Conservation (phyloP, 2,329 filamentous ascomycete species). For the Colletotrichum sp. region DNA sequence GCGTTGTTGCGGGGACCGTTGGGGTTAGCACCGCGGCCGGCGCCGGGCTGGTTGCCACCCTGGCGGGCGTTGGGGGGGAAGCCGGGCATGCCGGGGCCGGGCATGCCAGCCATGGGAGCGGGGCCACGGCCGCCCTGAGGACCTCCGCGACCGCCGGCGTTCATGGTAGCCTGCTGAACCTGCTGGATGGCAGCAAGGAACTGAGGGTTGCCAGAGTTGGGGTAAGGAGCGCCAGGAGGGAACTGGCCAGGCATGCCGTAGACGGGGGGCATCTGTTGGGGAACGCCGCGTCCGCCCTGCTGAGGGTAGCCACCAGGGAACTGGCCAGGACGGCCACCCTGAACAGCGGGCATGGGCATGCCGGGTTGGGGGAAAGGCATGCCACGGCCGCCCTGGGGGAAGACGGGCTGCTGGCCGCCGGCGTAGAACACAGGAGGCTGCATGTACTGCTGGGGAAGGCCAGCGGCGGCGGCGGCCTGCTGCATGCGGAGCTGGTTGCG, state of each 20-base stretch:
- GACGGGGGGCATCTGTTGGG: conserved; percentile 86
- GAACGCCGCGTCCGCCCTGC: conserved; percentile 86
- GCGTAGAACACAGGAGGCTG: conserved; percentile 92
- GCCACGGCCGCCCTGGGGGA: conserved; percentile 69
- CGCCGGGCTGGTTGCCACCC: conserved; percentile 48
- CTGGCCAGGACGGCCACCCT: conserved; percentile 83
- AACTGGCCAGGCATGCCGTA: conserved; percentile 83
- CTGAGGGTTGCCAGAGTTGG: conserved; percentile 78
- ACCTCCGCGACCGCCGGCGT: conserved; percentile 61
- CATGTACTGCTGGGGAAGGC: conserved; percentile 88
- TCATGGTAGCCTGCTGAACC: conserved; percentile 66
- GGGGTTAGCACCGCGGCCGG: conserved; percentile 49
- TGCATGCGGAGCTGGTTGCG: conserved; percentile 99
- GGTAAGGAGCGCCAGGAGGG: conserved; percentile 75
- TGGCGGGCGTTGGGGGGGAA: conserved; percentile 62
- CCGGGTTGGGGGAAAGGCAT: conserved; percentile 70
- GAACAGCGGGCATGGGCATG: conserved; percentile 73
- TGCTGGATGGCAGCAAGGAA: conserved; percentile 86
- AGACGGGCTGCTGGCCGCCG: conserved; percentile 77
- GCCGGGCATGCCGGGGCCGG: conserved; percentile 58
- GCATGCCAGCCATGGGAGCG: conserved; percentile 64
- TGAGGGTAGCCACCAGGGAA: conserved; percentile 85
- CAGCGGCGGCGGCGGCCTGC: conserved; percentile 89
- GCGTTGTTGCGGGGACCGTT: conserved; percentile 46
- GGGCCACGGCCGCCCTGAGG: conserved; percentile 74